These are phyloP conservation scores for Aegilops bicornis DNA, from an alignment of 176 grass and related monocot species.

Conservation along the genomic window DNA sequence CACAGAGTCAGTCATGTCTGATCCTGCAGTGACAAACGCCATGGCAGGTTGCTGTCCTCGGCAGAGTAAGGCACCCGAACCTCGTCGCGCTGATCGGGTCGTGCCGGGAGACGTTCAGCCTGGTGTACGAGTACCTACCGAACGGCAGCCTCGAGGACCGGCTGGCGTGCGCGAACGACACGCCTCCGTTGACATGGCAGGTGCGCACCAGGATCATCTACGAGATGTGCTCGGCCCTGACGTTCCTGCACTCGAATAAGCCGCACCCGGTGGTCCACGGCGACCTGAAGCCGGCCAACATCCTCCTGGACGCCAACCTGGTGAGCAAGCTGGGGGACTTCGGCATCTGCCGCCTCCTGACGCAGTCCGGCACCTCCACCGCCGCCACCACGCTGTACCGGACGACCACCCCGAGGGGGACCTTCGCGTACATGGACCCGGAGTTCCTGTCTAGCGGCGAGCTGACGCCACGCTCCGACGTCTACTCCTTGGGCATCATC, in stretches of 20 bases:
- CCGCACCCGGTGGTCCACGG: constrained; percentile 68
- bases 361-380: constrained; percentile 26
- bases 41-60: constrained; percentile 56
- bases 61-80: constrained; percentile 77
- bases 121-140: constrained; percentile 79
- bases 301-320: constrained; percentile 77
- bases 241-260: constrained; percentile 73
- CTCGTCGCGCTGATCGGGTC: constrained; percentile 67
- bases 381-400: constrained; percentile 39
- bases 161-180: constrained; percentile 34
- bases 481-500: constrained; percentile 79
- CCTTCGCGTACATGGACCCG: constrained; percentile 55
- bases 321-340: constrained; percentile 73
- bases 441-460: constrained; percentile 58
- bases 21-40: not conserved
- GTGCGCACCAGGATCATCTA: constrained; percentile 53
- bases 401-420: constrained; percentile 37
- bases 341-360: constrained; percentile 42
- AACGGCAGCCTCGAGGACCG: constrained; percentile 74
- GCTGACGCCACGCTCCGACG: constrained; percentile 54
- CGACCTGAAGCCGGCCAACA: constrained; percentile 86
- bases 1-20: not conserved
- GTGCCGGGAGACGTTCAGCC: constrained; percentile 46
- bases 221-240: constrained; percentile 76
- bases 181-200: constrained; percentile 64